These are phyloP conservation scores for Garcia nutans DNA, from an alignment of 345 rosid genomes.

Conservation along the genomic window DNA sequence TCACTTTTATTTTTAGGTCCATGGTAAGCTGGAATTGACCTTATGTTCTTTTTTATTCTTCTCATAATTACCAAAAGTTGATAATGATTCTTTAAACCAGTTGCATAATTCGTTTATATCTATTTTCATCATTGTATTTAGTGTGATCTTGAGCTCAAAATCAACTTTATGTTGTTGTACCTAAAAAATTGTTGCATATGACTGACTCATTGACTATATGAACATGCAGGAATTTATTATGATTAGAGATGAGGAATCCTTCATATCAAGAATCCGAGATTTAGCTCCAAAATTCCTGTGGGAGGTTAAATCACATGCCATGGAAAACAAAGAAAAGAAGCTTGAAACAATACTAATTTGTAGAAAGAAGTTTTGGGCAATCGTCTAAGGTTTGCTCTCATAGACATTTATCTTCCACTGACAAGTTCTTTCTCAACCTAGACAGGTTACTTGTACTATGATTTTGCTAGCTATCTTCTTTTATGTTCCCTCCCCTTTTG, in stretches of 20 bases:
- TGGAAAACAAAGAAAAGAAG: slow-evolving; percentile 57
- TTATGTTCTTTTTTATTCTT: not conserved
- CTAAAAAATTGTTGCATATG: not conserved
- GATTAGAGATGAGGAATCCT: slow-evolving; percentile 70
- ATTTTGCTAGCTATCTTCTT: not conserved
- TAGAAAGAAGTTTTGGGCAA: slow-evolving; percentile 84
- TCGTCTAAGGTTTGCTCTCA: slow-evolving; percentile 30
- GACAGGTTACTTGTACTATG: not conserved
- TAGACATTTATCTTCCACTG: not conserved
- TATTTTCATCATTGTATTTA: not conserved
- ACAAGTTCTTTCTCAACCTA: not conserved
- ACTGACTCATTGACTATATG: not conserved
- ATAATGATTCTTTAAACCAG: not conserved
- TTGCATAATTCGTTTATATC: not conserved
- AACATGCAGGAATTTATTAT: slow-evolving; percentile 68
- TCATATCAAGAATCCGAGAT: slow-evolving; percentile 52
- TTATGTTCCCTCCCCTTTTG: not conserved
- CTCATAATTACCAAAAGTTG: not conserved
- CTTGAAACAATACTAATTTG: slow-evolving; percentile 65
- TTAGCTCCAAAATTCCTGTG: slow-evolving; percentile 74
- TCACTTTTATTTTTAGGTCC: not conserved
- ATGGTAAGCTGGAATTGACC: not conserved
- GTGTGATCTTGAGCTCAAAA: not conserved
- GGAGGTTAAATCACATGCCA: slow-evolving; percentile 64
- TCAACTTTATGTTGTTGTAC: not conserved